Evolutionary conservation across 192 early-diverging fungal species (phyloP).

Genomic region (Gigaspora rosea): DNA sequence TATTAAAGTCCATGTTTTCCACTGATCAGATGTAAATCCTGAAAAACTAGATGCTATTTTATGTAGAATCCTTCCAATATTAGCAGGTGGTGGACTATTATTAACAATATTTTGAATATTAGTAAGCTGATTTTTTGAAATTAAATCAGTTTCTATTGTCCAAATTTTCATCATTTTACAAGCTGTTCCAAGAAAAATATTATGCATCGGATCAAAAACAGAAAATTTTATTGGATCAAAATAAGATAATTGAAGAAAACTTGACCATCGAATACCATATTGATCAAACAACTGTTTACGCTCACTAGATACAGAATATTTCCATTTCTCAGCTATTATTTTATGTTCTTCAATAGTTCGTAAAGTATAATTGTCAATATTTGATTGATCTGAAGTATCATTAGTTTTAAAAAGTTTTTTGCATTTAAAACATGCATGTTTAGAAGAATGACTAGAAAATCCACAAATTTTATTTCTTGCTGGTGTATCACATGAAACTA

Average conservation of each 20-base stretch:
- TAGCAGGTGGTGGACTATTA: background rate
- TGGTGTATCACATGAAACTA: background rate
- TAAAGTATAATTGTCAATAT: background rate
- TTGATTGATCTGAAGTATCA: background rate
- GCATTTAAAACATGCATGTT: background rate
- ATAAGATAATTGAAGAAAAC: background rate
- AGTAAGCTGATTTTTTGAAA: background rate
- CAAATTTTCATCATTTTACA: background rate
- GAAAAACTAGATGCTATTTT: background rate
- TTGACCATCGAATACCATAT: background rate
- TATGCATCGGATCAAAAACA: background rate
- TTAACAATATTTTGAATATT: background rate
- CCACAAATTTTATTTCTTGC: background rate
- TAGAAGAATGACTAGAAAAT: background rate
- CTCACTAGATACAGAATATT: background rate
- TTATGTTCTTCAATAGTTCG: background rate
- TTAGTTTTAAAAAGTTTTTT: background rate
- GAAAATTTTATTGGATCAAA: background rate
- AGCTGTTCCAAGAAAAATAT: background rate
- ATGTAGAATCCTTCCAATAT: background rate
- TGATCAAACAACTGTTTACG: background rate
- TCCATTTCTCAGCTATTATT: background rate
- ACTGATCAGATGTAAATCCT: background rate
- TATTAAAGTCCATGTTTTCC: background rate
- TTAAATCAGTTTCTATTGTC: background rate